phyloP scores from a whole-genome alignment of 164 flowering plant genomes.

The Macadamia tetraphylla region DNA sequence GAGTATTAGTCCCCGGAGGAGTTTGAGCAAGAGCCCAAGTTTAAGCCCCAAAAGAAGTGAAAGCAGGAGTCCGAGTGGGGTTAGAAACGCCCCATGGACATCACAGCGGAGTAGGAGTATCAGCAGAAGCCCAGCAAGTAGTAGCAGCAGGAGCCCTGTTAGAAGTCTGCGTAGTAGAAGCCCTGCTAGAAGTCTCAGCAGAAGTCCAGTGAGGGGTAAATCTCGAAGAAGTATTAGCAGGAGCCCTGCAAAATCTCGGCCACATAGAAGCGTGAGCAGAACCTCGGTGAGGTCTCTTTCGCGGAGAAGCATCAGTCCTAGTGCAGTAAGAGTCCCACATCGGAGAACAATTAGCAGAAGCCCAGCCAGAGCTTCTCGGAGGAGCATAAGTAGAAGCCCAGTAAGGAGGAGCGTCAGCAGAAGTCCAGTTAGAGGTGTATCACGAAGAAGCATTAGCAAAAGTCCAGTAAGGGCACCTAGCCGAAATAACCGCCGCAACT shows the following conservation, averaged over 20 bases:
- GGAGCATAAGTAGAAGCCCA: slow-evolving; percentile 41
- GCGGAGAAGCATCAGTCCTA: slow-evolving; percentile 26
- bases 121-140: slow-evolving; percentile 50
- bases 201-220: slow-evolving; percentile 31
- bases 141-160: slow-evolving; percentile 46
- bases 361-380: slow-evolving; percentile 29
- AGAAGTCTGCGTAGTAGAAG: slow-evolving; percentile 11
- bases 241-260: slow-evolving; percentile 32
- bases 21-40: slow-evolving; percentile 57
- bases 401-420: slow-evolving; percentile 37
- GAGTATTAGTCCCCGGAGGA: slow-evolving; percentile 75
- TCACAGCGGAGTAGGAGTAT: slow-evolving; percentile 32
- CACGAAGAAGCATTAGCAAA: slow-evolving; percentile 44
- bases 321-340: slow-evolving; percentile 21
- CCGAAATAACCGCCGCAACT: slow-evolving; percentile 54
- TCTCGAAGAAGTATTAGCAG: slow-evolving; percentile 34
- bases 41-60: slow-evolving; percentile 33
- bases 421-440: slow-evolving; percentile 42
- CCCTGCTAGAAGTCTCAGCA: slow-evolving; percentile 22
- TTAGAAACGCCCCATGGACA: slow-evolving; percentile 31
- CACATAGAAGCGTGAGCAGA: slow-evolving; percentile 35
- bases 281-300: slow-evolving; percentile 27
- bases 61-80: slow-evolving; percentile 47
- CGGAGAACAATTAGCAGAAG: slow-evolving; percentile 40
- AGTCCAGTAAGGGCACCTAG: slow-evolving; percentile 57